Percentiles rank a stretch among this genome's conserved stretches.
These are phyloP conservation scores for Schizophyllum commune DNA, from an alignment of 1,284 basidiomycete genomes.

Conservation along the genomic window DNA sequence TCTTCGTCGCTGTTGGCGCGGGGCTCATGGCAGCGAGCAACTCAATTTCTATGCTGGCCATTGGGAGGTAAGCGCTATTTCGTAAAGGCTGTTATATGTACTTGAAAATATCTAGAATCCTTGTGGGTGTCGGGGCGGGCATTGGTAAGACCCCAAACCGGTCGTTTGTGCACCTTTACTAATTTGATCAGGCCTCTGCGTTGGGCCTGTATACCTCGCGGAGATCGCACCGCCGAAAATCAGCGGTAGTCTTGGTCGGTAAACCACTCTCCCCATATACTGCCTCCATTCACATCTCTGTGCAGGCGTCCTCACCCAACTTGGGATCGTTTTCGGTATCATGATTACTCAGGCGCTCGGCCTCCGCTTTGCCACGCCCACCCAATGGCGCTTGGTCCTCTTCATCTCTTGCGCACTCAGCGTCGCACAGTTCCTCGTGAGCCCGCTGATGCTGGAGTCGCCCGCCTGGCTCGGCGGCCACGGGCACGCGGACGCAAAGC, in stretches of 20 bases:
- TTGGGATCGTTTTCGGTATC: constrained; percentile 80
- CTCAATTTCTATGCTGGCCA: constrained; percentile 46
- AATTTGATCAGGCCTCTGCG: constrained; percentile 42
- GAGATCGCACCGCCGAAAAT: constrained; percentile 73
- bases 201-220: constrained; percentile 81
- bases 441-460: constrained; percentile 53
- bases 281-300: constrained; percentile 7
- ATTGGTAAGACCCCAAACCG: constrained; percentile 38
- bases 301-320: constrained; percentile 79
- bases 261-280: neutral
- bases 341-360: constrained; percentile 70
- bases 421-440: constrained; percentile 49
- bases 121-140: constrained; percentile 77
- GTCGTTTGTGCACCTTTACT: neutral
- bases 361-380: constrained; percentile 53
- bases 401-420: constrained; percentile 57
- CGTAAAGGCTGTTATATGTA: neutral
- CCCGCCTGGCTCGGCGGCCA: constrained; percentile 55
- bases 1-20: constrained; percentile 53
- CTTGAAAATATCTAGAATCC: constrained; percentile 38
- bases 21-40: constrained; percentile 58
- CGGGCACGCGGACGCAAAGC: constrained; percentile 43
- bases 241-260: constrained; percentile 63
- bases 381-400: constrained; percentile 70
- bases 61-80: constrained; percentile 53